Base-by-base conservation (phyloP, 2,329 filamentous ascomycete genomes). In the Neurospora crassa region DNA sequence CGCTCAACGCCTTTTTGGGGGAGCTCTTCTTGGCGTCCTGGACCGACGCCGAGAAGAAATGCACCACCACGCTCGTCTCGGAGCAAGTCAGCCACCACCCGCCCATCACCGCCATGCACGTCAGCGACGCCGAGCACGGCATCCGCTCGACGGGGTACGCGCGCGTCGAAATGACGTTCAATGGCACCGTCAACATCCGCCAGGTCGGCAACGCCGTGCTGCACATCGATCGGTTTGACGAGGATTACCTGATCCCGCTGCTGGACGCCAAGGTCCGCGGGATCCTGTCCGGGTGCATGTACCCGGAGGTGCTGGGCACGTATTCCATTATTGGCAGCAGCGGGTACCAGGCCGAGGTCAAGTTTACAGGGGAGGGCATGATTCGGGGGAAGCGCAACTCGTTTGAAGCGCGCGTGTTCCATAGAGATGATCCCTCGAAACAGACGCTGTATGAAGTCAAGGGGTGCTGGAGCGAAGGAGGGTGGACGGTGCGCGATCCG, bases 21-120 rank as follows among this genome's bases (percentile, higher is more conserved):
- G 85, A 86, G 76, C 72, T 86, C 0, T 87, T 86, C 74, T 74
- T 86, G 1, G 82, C 82, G 0, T 78, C 77, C 0, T 84, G 82
- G 81, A 78, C 74, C 0, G 78, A 82, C 29, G 70, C 73, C 18
- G 69, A 75, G 24, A 63, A 70, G 29, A 76, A 76, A 12, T 73
- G 76, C 14, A 79, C 77, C 0, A 81, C 78, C 6, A 72, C 75
- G 4, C 76, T 82, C 24, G 77, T 82, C 5, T 80, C 84, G 40
- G 85, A 87, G 76, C 85, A 87, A 76, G 85, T 87, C 72, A 83
- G 82, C 74, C 85, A 87, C 72, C 85, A 87, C 75, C 85, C 85
- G 34, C 85, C 85, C 20, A 85, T 86, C 63, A 86, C 85, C 2
- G 84, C 85, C 2, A 85, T 86, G 78, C 84, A 84, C 76, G 82